Base-by-base conservation (phyloP, 257 asterid species). In the Cruciata laevipes region DNA sequence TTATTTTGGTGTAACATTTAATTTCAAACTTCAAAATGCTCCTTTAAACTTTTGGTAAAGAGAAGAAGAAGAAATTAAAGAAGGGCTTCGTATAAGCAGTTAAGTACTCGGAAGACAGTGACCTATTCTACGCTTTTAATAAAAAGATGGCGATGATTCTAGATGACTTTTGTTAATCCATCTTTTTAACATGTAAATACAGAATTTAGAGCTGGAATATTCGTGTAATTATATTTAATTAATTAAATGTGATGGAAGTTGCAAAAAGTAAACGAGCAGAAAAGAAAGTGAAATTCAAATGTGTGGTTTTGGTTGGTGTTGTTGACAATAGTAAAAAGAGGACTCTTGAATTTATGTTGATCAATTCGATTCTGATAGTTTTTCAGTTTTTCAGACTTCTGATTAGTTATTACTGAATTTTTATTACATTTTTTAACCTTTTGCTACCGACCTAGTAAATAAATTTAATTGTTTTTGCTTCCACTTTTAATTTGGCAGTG, bases 211-310 rank as follows among this genome's bases (percentile, higher is more conserved):
- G 32, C 31, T 32, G 40, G 69, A 63, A 52, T 25, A 65, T 64
- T 73, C 23, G 61, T 23, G 69, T 65, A 64, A 72, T 68, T 69
- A 72, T 77, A n/a, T n/a, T n/a, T n/a, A 68, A 68, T 76, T 72
- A 64, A 42, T 68, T 27, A 69, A 69, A 68, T 74, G 68, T 68
- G 51, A 27, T 61, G 8, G 31, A 32, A 7, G 1, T 3, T 7
- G 11, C 12, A 0, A 61, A 40, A 58, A 30, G 66, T 35, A 32
- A 72, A 21, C 67, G 21, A 65, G 55, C 30, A 57, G 60, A 57
- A 66, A 47, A 72, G 1, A 66, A 64, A 71, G 53, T 31, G 8
- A 25, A 69, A 65, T 44, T 33, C 40, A 27, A 33, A 24, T 40
- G 68, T 16, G 18, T 64, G 58, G 9, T 42, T 21, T 11, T 40